Evolutionary conservation across 108 stramenopile species (phyloP), one percentile per base, ranked within the genome.

Genomic region (Phaeodactylum tricornutum): DNA sequence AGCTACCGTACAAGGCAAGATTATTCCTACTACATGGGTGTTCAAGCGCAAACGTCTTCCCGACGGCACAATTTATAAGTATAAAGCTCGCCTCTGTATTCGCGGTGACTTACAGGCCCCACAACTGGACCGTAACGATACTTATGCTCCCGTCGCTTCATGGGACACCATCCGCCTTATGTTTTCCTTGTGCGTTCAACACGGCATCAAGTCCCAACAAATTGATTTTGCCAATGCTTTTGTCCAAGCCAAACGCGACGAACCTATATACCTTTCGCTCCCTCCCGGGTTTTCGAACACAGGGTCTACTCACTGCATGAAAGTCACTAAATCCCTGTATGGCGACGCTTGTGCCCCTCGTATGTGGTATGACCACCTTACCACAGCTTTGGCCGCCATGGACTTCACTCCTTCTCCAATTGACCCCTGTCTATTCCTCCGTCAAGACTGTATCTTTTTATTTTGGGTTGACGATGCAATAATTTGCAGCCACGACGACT

Each of bases 361-460:
- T 3, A 33, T 57, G 14, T 79, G 70, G 66, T 57, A 55, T 36
- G 55, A 58, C 49, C 43, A 41, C 39, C 41, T 75, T 26, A 30
- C 22, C 1, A 47, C 64, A 24, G 53, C 42, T 46, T 50, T 67
- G 1, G 16, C 24, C n/a, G 25, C n/a, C 4, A 2, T n/a, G 28
- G 44, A 26, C 24, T 45, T 45, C 22, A 4, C 2, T 22, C 44
- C 15, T 4, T 45, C 44, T 16, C 15, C 24, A 26, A 22, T 26
- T 9, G 44, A 45, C 3, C 44, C 19, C 2, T 45, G 32, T 39
- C 47, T 59, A 2, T 74, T 61, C 53, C 58, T 64, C 41, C 39
- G 40, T 19, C 55, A 57, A 1, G 16, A 40, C 16, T 26, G 52
- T 14, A 55, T 70, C 4, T 75, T 62, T 38, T 40, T 69, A 15